These are phyloP conservation scores for Sporisorium exsertum DNA, from an alignment of 1,284 basidiomycete species.

Conservation along the genomic window DNA sequence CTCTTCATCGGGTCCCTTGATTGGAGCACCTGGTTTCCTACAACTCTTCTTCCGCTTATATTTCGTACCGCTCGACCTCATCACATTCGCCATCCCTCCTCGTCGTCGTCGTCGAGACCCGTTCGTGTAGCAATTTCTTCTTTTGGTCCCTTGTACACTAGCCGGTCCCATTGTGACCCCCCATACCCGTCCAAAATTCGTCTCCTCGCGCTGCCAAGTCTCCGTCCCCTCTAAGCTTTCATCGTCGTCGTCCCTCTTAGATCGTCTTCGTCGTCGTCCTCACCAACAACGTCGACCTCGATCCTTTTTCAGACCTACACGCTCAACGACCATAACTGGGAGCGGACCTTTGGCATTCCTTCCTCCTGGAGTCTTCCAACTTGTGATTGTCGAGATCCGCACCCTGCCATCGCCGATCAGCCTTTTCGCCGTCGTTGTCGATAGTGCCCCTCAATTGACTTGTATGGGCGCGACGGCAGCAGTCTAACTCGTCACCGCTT, in stretches of 20 bases:
- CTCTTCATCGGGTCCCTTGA: slow-evolving; percentile 24
- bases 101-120: slow-evolving; percentile 16
- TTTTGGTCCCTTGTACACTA: slow-evolving; percentile 40
- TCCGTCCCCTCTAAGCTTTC: neutral
- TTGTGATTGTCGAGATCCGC: slow-evolving; percentile 3
- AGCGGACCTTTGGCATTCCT: slow-evolving; percentile 32
- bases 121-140: slow-evolving; percentile 23
- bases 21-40: slow-evolving; percentile 25
- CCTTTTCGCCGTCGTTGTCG: slow-evolving; percentile 16
- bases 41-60: slow-evolving; percentile 12
- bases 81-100: neutral
- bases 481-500: slow-evolving; percentile 38
- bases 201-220: slow-evolving; percentile 8
- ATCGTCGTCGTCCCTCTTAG: slow-evolving; percentile 5
- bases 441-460: slow-evolving; percentile 29
- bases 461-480: slow-evolving; percentile 50
- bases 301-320: neutral
- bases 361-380: slow-evolving; percentile 13
- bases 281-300: neutral
- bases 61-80: slow-evolving; percentile 13
- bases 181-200: slow-evolving; percentile 28
- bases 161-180: slow-evolving; percentile 20
- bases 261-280: slow-evolving; percentile 12
- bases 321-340: slow-evolving; percentile 10
- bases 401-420: slow-evolving; percentile 7